Base-by-base conservation (phyloP, 306 rosid genomes). In the Dryas octopetala region DNA sequence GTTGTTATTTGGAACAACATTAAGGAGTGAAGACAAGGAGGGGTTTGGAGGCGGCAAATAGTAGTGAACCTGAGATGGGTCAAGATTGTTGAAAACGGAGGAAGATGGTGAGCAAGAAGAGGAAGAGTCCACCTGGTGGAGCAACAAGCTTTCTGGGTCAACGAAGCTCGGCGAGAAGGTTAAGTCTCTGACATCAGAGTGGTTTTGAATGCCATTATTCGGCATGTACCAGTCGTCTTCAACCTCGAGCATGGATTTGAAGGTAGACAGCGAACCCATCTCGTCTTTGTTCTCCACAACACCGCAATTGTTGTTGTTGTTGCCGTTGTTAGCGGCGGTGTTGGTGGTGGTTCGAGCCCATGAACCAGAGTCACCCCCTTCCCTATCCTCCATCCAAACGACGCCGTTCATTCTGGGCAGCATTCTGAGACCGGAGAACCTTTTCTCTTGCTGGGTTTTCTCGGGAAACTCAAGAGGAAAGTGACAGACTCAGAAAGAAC, bases 241-340 rank as follows among this genome's bases (percentile, higher is more conserved):
- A 47, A 48, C 77, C 48, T 73, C 77, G 4, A 91, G 84, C 86
- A 90, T 89, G 76, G 98, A 89, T 74, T 94, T 91, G 90, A 87
- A 94, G 78, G 87, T 80, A 38, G 89, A 77, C 16, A 88, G 70
- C 61, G 96, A 80, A 48, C 70, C 80, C 87, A 87, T 70, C 70
- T 72, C 85, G 57, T 61, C 81, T 13, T 80, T 85, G 19, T 78
- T 80, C 52, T 46, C 63, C 19, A 69, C 77, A 59, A 70, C 79
- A 43, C 77, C 86, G 54, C 54, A 50, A 69, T 74, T 75, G 12
- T 79, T 77, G 51, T 47, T 65, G 43, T 79, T 46, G 38, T 32
- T 32, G 38, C 38, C 38, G 38, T 32, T 32, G 38, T 32, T 32
- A 32, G 38, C 38, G 3, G 47, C 71, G 62, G 11, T 44, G 11